phyloP scores from a whole-genome alignment of 2,329 filamentous ascomycete species.

The Xylariaceae sp. region DNA sequence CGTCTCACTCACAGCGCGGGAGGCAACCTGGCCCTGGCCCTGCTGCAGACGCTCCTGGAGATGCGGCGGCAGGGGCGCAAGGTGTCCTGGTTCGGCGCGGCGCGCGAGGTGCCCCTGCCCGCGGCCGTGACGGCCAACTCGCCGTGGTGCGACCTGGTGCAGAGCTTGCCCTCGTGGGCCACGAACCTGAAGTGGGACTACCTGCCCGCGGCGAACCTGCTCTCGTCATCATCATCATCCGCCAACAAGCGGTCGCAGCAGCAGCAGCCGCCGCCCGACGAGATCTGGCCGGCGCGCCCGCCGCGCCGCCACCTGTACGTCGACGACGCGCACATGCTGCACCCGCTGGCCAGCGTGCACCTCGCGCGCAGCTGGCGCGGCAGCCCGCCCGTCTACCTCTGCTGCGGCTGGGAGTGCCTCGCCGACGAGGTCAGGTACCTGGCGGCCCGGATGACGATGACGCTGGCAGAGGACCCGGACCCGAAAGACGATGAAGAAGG shows the following conservation, averaged over 20 bases:
- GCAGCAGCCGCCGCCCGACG: constrained; percentile 34
- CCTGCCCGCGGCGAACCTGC: constrained; percentile 40
- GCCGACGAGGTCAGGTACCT: constrained; percentile 59
- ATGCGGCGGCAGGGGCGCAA: constrained; percentile 39
- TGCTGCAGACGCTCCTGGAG: constrained; percentile 63
- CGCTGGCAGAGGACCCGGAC: constrained; percentile 49
- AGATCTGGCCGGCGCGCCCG: constrained; percentile 49
- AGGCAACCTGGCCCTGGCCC: constrained; percentile 59
- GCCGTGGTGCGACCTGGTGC: constrained; percentile 66
- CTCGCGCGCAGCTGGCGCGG: constrained; percentile 52
- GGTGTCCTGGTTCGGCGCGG: constrained; percentile 53
- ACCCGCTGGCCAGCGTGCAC: constrained; percentile 63
- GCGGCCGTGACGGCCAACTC: constrained; percentile 56
- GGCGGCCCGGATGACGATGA: no score
- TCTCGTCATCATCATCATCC: no score
- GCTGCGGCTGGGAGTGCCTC: constrained; percentile 64
- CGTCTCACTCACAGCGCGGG: constrained; percentile 53
- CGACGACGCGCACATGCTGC: constrained; percentile 45
- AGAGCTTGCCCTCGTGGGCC: constrained; percentile 50
- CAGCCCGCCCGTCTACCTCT: constrained; percentile 59
- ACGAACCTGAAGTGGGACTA: constrained; percentile 54
- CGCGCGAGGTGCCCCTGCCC: constrained; percentile 55
- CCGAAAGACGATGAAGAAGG: no score
- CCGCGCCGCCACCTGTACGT: constrained; percentile 48
- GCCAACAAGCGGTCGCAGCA: no score